These are phyloP conservation scores for Mixia osmundae DNA, from an alignment of 1,284 basidiomycete genomes.

Conservation along the genomic window DNA sequence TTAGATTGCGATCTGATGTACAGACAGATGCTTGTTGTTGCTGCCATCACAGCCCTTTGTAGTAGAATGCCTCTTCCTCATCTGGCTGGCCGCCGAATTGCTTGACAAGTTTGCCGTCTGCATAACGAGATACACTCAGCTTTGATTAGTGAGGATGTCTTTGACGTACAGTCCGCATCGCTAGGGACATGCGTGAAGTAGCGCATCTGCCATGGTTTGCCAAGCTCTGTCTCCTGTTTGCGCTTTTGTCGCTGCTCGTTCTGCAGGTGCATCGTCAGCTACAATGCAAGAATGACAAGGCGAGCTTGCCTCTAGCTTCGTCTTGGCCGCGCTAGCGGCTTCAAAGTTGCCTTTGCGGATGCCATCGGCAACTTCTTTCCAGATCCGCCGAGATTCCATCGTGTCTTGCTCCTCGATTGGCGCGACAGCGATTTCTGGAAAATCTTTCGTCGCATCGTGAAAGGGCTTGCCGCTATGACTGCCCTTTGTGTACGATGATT, in stretches of 20 bases:
- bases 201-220: constrained; percentile 38
- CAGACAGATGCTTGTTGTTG: too few relatives aligned
- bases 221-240: constrained; percentile 52
- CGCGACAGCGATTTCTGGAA: constrained; percentile 39
- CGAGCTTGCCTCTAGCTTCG: constrained; percentile 66
- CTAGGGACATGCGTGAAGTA: constrained; percentile 20
- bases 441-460: constrained; percentile 25
- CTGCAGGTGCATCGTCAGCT: too few relatives aligned
- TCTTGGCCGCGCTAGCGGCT: constrained; percentile 68
- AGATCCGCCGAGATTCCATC: constrained; percentile 69
- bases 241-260: constrained; percentile 78
- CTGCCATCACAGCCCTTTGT: too few relatives aligned
- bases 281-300: constrained; percentile 1
- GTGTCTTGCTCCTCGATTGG: constrained; percentile 41
- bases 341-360: constrained; percentile 83
- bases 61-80: constrained; percentile 11
- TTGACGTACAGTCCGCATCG: constrained; percentile 21
- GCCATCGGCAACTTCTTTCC: constrained; percentile 69
- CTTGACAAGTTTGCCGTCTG: constrained; percentile 11
- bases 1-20: too few relatives aligned
- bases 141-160: not conserved
- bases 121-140: not conserved
- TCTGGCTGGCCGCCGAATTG: constrained; percentile 6
- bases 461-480: constrained; percentile 19
- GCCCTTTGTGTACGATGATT: constrained; percentile 27